Base-by-base conservation (phyloP, 2,329 filamentous ascomycete genomes). In the Chrysosphaeria jannelii region DNA sequence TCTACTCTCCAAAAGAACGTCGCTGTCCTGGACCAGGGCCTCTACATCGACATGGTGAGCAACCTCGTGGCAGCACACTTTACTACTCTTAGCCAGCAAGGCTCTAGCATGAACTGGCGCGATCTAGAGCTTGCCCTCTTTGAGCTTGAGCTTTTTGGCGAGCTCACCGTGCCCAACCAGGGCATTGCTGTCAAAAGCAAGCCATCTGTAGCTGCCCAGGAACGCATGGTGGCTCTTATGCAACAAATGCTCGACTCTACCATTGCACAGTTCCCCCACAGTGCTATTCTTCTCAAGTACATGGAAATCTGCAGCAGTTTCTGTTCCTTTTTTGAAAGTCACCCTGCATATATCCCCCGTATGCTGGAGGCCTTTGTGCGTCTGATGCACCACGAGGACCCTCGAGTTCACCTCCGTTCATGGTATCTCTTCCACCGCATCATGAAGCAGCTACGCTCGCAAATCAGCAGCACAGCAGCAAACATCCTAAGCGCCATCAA, bases 251-350 rank as follows among this genome's bases (percentile, higher is more conserved):
- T 93, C 25, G 69, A 85, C 41, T 89, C 76, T 32, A 68, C 74
- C 33, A 70, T 91, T 33, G 68, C 75, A 28, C 69, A 57, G 20
- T 88, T 81, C 42, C 64, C 68, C 10, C 85, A 93, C 39, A 81
- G 85, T 2, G 76, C 79, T 10, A 79, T 91, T 24, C 63, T 91
- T 31, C 53, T 97, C 12, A 78, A 91, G 45, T 97, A 89, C 39
- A 91, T 97, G 79, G 85, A 97, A 42, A 89, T 90, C 17, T 90
- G 79, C 41, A 79, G 90, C 26, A 68, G 85, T 23, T 97, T 97
- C 45, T 74, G 69, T 39, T 61, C 66, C 14, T 89, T 91, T 42
- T 93, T 97, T 39, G 79, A 93, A 38, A 63, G 64, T 26, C 72
- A 90, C 37, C 55, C 65, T 14, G 53, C 68, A 12, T 66, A 75